Percentiles rank a stretch among this genome's conserved stretches.
phyloP scores from a whole-genome alignment of 2,329 filamentous ascomycete genomes.

The Pyricularia grisea region DNA sequence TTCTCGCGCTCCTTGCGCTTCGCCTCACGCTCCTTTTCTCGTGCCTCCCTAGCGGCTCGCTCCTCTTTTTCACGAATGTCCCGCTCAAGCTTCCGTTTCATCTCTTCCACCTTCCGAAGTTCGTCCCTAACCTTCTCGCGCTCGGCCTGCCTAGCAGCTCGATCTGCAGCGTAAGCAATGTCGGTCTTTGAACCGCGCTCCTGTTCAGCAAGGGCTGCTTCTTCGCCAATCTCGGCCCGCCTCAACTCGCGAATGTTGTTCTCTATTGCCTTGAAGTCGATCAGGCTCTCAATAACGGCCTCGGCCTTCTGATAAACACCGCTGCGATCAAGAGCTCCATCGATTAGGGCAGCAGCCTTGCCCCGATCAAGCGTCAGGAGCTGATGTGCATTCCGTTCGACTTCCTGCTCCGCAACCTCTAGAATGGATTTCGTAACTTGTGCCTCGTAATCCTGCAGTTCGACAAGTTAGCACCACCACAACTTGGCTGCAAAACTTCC shows the following conservation, averaged over 20 bases:
- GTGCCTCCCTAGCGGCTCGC: constrained; percentile 20
- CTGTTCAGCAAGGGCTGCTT: constrained; percentile 57
- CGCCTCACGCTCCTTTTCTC: constrained; percentile 16
- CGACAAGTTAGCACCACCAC: neutral
- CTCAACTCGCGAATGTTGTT: constrained; percentile 60
- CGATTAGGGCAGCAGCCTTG: constrained; percentile 66
- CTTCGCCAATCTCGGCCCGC: constrained; percentile 57
- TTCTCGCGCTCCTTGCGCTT: constrained; percentile 19
- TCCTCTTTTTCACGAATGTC: constrained; percentile 43
- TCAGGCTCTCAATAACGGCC: constrained; percentile 55
- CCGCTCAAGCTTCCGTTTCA: constrained; percentile 47
- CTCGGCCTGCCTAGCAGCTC: constrained; percentile 47
- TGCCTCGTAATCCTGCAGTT: constrained; percentile 54
- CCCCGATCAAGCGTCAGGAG: constrained; percentile 65
- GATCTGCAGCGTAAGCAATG: constrained; percentile 62
- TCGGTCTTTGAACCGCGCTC: constrained; percentile 61
- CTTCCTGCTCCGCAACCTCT: constrained; percentile 61
- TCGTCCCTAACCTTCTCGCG: constrained; percentile 54
- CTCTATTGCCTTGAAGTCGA: constrained; percentile 60
- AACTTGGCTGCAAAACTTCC: neutral
- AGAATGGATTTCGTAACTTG: constrained; percentile 58
- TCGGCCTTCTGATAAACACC: constrained; percentile 67
- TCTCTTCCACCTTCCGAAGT: constrained; percentile 48
- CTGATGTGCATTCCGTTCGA: constrained; percentile 63
- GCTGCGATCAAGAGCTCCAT: constrained; percentile 68